phyloP scores from a whole-genome alignment of 805 yeast genomes.

The Candida hispaniensis region DNA sequence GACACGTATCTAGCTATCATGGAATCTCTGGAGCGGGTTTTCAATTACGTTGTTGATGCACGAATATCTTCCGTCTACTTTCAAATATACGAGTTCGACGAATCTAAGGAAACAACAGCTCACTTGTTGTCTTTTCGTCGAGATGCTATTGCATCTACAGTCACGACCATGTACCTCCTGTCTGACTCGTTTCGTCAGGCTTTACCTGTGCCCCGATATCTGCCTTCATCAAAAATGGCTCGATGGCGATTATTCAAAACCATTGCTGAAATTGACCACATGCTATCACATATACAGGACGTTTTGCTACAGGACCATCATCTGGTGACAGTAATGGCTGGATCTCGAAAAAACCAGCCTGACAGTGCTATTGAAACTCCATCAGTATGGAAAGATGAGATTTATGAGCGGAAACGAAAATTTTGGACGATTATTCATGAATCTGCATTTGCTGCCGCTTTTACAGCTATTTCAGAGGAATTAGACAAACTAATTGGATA shows the following conservation, averaged over 20 bases:
- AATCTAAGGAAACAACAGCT: slow-evolving; percentile 31
- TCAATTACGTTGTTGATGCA: slow-evolving; percentile 39
- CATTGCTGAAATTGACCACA: slow-evolving; percentile 28
- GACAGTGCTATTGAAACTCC: neutral
- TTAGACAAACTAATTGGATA: slow-evolving; percentile 31
- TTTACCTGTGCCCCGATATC: slow-evolving; percentile 33
- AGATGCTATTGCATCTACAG: slow-evolving; percentile 39
- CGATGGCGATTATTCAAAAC: slow-evolving; percentile 36
- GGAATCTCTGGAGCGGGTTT: slow-evolving; percentile 31
- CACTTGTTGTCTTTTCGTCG: slow-evolving; percentile 36
- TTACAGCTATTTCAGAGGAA: slow-evolving; percentile 37
- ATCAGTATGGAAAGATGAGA: slow-evolving; percentile 1
- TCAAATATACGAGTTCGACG: slow-evolving; percentile 37
- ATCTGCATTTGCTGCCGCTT: slow-evolving; percentile 40
- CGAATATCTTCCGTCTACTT: slow-evolving; percentile 40
- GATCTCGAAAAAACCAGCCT: slow-evolving; percentile 13
- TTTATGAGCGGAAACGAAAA: slow-evolving; percentile 19
- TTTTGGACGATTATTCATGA: slow-evolving; percentile 42
- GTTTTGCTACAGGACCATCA: slow-evolving; percentile 2
- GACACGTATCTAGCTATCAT: slow-evolving; percentile 30
- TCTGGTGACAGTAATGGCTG: slow-evolving; percentile 9
- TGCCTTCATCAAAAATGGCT: slow-evolving; percentile 37
- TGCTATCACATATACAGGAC: slow-evolving; percentile 9
- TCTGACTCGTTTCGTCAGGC: slow-evolving; percentile 35
- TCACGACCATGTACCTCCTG: slow-evolving; percentile 35